These are phyloP conservation scores for Cryphonectria parasitica DNA, from an alignment of 2,329 filamentous ascomycete genomes.

Conservation along the genomic window DNA sequence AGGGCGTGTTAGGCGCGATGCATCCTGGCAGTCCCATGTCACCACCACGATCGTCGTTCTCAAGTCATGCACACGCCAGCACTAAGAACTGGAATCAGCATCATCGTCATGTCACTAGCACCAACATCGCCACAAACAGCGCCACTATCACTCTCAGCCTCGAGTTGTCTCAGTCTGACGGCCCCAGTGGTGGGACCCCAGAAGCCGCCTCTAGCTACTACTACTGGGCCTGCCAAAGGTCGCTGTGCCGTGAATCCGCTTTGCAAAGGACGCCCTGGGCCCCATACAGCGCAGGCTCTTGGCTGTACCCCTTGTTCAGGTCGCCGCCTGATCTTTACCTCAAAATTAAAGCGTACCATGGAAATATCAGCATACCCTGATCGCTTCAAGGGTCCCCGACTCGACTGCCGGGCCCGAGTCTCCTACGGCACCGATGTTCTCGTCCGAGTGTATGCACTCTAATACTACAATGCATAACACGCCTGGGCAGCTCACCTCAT, in stretches of 20 bases:
- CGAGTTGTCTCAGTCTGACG: constrained; percentile 5
- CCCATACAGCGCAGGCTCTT: background rate
- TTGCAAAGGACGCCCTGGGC: background rate
- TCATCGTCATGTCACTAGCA: constrained; percentile 5
- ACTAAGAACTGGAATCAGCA: constrained; percentile 1
- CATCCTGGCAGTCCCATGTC: background rate
- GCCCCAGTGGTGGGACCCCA: background rate
- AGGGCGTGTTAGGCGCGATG: background rate
- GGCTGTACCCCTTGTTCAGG: background rate
- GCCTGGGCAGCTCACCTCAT: background rate
- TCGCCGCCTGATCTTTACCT: background rate
- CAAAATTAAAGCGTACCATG: background rate
- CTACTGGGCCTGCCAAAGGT: background rate
- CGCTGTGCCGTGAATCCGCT: background rate
- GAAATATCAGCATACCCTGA: background rate
- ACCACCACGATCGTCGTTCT: background rate
- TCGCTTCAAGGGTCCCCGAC: background rate
- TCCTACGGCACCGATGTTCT: constrained; percentile 6
- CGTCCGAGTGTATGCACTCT: background rate
- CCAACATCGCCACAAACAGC: background rate
- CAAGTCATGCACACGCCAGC: background rate
- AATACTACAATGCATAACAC: background rate
- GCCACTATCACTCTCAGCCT: background rate
- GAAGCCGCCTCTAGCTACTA: background rate
- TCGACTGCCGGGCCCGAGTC: constrained; percentile 3